Evolutionary conservation across 805 yeast genomes (phyloP).

Genomic region (Kazachstania kunashirensis): DNA sequence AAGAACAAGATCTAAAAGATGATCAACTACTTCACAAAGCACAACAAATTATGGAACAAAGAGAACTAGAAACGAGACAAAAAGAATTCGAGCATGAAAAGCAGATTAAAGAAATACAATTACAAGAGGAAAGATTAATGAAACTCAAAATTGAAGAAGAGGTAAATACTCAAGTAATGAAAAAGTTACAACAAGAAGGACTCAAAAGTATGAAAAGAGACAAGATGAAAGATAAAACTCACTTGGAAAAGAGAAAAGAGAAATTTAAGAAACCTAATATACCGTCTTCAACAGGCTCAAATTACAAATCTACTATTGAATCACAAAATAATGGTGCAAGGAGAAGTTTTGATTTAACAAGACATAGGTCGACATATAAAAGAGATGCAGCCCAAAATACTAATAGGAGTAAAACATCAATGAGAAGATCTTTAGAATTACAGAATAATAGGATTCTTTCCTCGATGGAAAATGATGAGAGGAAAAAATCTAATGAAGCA

Average conservation of each 20-base stretch:
- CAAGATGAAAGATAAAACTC: no score
- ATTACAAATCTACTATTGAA: no score
- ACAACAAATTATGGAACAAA: slow-evolving; percentile 14
- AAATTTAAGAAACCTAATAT: no score
- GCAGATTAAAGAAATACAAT: slow-evolving; percentile 9
- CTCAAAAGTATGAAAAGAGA: slow-evolving; percentile 4
- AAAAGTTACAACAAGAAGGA: slow-evolving; percentile 13
- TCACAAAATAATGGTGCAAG: not conserved
- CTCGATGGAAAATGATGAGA: not conserved
- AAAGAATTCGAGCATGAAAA: slow-evolving; percentile 5
- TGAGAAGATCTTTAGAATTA: not conserved
- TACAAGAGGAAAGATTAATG: slow-evolving; percentile 14
- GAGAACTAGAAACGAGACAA: slow-evolving; percentile 9
- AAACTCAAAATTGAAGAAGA: slow-evolving; percentile 22
- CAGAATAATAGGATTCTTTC: not conserved
- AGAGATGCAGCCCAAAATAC: not conserved
- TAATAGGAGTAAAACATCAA: not conserved
- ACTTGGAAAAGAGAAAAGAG: no score
- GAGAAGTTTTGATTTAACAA: slow-evolving; percentile 1
- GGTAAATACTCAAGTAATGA: slow-evolving; percentile 17
- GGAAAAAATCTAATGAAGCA: not conserved
- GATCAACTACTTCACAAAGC: slow-evolving; percentile 18
- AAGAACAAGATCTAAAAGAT: slow-evolving; percentile 16
- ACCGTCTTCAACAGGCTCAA: no score
- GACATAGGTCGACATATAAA: slow-evolving; percentile 1